Evolutionary conservation across 2,329 filamentous ascomycete species (phyloP).

Genomic region (Fusarium sambucinum): DNA sequence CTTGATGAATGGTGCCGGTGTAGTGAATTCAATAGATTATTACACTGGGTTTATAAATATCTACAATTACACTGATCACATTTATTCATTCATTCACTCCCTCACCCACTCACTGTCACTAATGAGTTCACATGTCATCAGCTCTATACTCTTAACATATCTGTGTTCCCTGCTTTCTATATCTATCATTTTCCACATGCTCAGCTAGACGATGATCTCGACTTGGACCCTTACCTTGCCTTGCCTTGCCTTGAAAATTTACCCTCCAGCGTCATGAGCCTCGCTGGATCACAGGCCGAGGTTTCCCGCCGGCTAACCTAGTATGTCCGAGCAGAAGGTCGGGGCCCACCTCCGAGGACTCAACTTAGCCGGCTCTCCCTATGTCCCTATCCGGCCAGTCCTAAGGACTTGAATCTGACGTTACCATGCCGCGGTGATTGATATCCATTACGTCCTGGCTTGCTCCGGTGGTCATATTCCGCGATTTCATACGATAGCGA

Average conservation of each 20-base stretch:
- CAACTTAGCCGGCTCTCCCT: slow-evolving; percentile 42
- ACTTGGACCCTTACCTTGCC: neutral
- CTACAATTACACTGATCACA: slow-evolving; percentile 16
- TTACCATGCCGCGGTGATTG: slow-evolving; percentile 42
- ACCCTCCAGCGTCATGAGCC: slow-evolving; percentile 29
- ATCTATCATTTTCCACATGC: slow-evolving; percentile 7
- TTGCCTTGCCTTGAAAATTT: slow-evolving; percentile 14
- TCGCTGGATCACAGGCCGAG: slow-evolving; percentile 43
- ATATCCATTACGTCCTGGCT: slow-evolving; percentile 43
- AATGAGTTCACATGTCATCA: slow-evolving; percentile 6
- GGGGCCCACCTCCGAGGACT: slow-evolving; percentile 21
- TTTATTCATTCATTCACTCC: slow-evolving; percentile 6
- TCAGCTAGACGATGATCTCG: slow-evolving; percentile 1
- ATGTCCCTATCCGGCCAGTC: slow-evolving; percentile 28
- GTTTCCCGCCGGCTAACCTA: slow-evolving; percentile 40
- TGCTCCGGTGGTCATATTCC: slow-evolving; percentile 37
- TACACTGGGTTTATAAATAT: slow-evolving; percentile 16
- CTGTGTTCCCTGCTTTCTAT: slow-evolving; percentile 9
- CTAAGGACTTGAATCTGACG: slow-evolving; percentile 10
- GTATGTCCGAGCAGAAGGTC: slow-evolving; percentile 15
- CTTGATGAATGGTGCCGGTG: slow-evolving; percentile 3
- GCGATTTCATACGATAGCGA: slow-evolving; percentile 32
- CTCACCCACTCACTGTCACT: neutral
- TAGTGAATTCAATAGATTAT: slow-evolving; percentile 6
- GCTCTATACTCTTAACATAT: neutral